A percentile compares a stretch with the other conserved stretches of the same genome.
Conservation (phyloP, 805 yeast genomes). For the Groenewaldozyma salmanticensis region DNA sequence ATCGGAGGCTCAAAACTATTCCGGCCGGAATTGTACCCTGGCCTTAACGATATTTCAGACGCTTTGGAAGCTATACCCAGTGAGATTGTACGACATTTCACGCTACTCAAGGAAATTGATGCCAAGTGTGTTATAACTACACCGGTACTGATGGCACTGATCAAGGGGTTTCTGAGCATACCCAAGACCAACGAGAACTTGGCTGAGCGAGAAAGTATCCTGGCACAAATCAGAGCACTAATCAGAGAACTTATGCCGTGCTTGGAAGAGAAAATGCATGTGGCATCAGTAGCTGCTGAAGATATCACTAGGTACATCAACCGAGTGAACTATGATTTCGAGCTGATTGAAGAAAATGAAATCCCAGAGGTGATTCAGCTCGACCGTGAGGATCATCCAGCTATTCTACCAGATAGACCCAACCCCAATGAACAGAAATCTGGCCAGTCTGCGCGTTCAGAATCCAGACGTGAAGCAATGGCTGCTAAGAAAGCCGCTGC, state of each 20-base stretch:
- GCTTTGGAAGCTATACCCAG: constrained; percentile 83
- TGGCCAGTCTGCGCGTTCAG: constrained; percentile 69
- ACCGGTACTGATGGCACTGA: constrained; percentile 53
- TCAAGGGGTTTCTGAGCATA: constrained; percentile 38
- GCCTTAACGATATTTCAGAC: constrained; percentile 84
- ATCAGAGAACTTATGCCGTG: constrained; percentile 76
- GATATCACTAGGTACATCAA: constrained; percentile 55
- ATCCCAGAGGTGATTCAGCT: constrained; percentile 69
- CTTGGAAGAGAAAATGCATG: constrained; percentile 94
- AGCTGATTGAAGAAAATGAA: constrained; percentile 62
- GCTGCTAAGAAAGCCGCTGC: constrained; percentile 71
- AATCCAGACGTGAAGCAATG: constrained; percentile 82
- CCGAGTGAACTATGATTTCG: constrained; percentile 73
- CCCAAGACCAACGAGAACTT: constrained; percentile 10
- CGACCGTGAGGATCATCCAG: constrained; percentile 84
- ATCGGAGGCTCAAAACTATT: background rate
- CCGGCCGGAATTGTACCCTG: constrained; percentile 45
- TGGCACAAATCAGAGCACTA: constrained; percentile 31
- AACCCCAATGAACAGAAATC: constrained; percentile 41
- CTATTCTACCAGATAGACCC: constrained; percentile 57
- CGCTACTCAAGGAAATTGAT: constrained; percentile 83
- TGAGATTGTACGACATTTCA: constrained; percentile 75
- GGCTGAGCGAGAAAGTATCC: constrained; percentile 20
- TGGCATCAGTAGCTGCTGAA: constrained; percentile 84
- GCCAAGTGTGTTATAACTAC: constrained; percentile 78